Percentiles rank a stretch among this genome's conserved stretches.
Evolutionary conservation across 192 early-diverging fungal species (phyloP).

Genomic region (Pecoramyces ruminantium): DNA sequence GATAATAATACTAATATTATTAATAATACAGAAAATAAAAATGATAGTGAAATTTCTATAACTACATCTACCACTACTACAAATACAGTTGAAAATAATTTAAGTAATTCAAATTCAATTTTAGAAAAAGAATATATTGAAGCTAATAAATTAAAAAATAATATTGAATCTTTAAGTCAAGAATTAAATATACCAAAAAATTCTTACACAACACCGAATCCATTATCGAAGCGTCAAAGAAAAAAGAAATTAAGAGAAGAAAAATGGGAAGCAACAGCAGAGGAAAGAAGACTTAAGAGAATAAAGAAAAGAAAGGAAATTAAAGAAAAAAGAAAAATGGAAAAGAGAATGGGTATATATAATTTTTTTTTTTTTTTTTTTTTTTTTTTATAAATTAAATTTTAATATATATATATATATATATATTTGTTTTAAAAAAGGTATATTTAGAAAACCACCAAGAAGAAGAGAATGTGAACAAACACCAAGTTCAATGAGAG

Average conservation of each 20-base stretch:
- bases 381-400: too few relatives aligned
- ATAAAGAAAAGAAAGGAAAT: background rate
- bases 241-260: background rate
- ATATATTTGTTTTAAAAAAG: background rate
- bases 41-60: too few relatives aligned
- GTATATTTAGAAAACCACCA: background rate
- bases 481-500: background rate
- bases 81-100: background rate
- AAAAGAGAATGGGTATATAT: background rate
- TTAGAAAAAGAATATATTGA: background rate
- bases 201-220: background rate
- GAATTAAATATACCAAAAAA: background rate
- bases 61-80: background rate
- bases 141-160: background rate
- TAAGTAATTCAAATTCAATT: too few relatives aligned
- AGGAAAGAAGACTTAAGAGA: background rate
- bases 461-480: background rate
- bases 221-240: background rate
- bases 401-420: too few relatives aligned
- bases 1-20: too few relatives aligned
- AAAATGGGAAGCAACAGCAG: background rate
- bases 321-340: background rate
- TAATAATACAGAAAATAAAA: too few relatives aligned
- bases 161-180: background rate
- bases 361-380: too few relatives aligned